These are phyloP conservation scores for Oemleria cerasiformis DNA, from an alignment of 306 rosid genomes.

Conservation along the genomic window DNA sequence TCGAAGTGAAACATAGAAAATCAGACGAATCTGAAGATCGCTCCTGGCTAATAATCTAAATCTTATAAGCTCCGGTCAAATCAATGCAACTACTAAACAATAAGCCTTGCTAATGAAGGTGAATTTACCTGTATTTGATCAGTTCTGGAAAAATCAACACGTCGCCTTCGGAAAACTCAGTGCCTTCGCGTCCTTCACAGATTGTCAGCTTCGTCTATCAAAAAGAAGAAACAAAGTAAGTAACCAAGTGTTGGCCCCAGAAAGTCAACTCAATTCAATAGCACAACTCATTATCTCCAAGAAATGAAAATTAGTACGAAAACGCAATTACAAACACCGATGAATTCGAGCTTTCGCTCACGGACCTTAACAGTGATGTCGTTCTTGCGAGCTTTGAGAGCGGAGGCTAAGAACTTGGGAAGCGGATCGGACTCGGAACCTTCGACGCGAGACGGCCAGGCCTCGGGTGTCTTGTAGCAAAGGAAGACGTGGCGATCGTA, in stretches of 20 bases:
- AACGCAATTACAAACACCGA: neutral
- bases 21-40: neutral
- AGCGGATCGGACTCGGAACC: slow-evolving; percentile 67
- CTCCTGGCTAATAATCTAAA: neutral
- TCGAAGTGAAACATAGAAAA: neutral
- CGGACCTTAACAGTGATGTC: slow-evolving; percentile 52
- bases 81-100: slow-evolving; percentile 2
- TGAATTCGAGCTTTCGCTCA: neutral
- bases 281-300: neutral
- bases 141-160: slow-evolving; percentile 82
- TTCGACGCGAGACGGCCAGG: slow-evolving; percentile 75
- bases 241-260: neutral
- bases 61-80: neutral
- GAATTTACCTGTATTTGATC: slow-evolving; percentile 65
- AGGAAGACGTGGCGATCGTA: slow-evolving; percentile 90
- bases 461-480: slow-evolving; percentile 65
- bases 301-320: neutral
- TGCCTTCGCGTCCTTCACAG: slow-evolving; percentile 63
- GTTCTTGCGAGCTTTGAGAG: slow-evolving; percentile 55
- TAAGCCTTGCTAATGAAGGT: neutral
- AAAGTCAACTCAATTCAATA: slow-evolving; percentile 8
- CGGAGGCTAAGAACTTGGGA: slow-evolving; percentile 49
- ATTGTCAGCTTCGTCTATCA: slow-evolving; percentile 72
- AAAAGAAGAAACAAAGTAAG: slow-evolving; percentile 9
- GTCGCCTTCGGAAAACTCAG: slow-evolving; percentile 62